These are phyloP conservation scores for Saccharomycopsis lassenensis DNA, from an alignment of 805 yeast species.

Conservation along the genomic window DNA sequence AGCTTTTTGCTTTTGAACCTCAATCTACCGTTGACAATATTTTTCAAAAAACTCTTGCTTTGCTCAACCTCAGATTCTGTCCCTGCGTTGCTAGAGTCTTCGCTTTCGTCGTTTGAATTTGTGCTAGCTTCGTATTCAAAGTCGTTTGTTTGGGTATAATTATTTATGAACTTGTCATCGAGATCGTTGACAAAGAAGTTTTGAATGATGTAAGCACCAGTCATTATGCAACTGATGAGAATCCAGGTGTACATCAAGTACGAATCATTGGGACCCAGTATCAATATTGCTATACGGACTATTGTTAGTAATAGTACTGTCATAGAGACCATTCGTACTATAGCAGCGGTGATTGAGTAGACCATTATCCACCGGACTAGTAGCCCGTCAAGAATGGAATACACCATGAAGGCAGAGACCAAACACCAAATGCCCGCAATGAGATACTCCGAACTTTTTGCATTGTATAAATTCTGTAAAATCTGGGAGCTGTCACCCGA, in stretches of 20 bases:
- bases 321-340: slow-evolving; percentile 76
- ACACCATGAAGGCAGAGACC: slow-evolving; percentile 77
- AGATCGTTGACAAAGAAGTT: slow-evolving; percentile 77
- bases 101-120: slow-evolving; percentile 13
- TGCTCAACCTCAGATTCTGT: slow-evolving; percentile 3
- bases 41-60: slow-evolving; percentile 6
- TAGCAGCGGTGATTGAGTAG: slow-evolving; percentile 80
- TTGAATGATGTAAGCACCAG: slow-evolving; percentile 72
- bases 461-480: slow-evolving; percentile 34
- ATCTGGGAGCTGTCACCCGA: slow-evolving; percentile 14
- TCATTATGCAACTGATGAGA: slow-evolving; percentile 72
- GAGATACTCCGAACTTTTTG: slow-evolving; percentile 67
- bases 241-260: slow-evolving; percentile 88
- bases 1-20: slow-evolving; percentile 16
- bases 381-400: slow-evolving; percentile 75
- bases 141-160: slow-evolving; percentile 16
- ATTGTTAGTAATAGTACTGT: slow-evolving; percentile 60
- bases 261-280: slow-evolving; percentile 60
- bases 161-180: slow-evolving; percentile 30
- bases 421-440: slow-evolving; percentile 88
- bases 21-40: slow-evolving; percentile 11
- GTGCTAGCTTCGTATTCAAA: slow-evolving; percentile 9
- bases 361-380: slow-evolving; percentile 92
- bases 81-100: slow-evolving; percentile 3
- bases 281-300: slow-evolving; percentile 54